Percentiles rank a stretch among this genome's conserved stretches.
These are phyloP conservation scores for Rhodomyrtus tomentosa DNA, from an alignment of 345 rosid genomes.

Conservation along the genomic window DNA sequence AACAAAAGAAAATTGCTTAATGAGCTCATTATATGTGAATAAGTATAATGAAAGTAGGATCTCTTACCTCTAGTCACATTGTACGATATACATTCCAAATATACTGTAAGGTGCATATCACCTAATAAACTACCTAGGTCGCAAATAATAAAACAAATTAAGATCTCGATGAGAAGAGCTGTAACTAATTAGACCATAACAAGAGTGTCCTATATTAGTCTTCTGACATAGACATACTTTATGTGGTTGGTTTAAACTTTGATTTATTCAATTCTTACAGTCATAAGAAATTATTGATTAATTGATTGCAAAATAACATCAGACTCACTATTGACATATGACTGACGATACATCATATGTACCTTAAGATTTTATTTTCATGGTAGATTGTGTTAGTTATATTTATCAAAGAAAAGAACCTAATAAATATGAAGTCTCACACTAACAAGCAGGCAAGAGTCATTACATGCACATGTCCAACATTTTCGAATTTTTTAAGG, in stretches of 20 bases:
- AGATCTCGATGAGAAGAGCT: too few relatives aligned
- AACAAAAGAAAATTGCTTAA: too few relatives aligned
- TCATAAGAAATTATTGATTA: neutral
- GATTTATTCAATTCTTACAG: neutral
- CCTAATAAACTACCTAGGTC: too few relatives aligned
- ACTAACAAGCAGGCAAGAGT: neutral
- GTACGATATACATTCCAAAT: too few relatives aligned
- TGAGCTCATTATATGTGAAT: too few relatives aligned
- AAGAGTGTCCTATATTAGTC: neutral
- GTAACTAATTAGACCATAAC: neutral
- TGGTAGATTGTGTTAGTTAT: neutral
- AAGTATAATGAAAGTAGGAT: too few relatives aligned
- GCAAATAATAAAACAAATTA: too few relatives aligned
- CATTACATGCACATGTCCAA: neutral
- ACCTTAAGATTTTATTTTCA: neutral
- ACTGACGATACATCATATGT: neutral
- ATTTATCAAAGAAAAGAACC: neutral
- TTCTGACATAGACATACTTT: neutral
- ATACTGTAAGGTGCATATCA: too few relatives aligned
- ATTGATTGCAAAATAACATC: neutral
- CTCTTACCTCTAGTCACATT: too few relatives aligned
- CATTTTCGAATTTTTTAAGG: neutral
- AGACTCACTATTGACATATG: neutral
- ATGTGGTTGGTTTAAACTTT: neutral
- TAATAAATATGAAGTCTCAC: neutral